Conservation (phyloP, 129 eudicot genomes). For the Lactuca sativa region DNA sequence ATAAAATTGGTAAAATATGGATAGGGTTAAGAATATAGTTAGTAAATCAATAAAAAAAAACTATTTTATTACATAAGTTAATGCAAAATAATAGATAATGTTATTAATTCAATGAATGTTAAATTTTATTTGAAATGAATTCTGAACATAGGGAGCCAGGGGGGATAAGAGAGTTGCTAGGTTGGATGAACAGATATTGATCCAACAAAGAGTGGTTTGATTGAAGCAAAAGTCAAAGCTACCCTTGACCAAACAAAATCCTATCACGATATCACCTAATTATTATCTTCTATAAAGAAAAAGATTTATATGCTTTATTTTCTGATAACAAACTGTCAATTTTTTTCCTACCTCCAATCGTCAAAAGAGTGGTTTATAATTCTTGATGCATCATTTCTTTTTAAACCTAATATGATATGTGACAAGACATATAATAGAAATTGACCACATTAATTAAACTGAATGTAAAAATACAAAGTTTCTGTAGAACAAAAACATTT, state of each 20-base stretch:
- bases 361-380: conserved; percentile 15
- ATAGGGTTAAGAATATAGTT: too few relatives aligned
- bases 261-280: conserved; percentile 6
- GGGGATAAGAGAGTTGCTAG: conserved; percentile 20
- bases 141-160: neutral
- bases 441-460: neutral
- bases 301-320: neutral
- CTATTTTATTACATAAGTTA: neutral
- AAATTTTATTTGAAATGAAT: neutral
- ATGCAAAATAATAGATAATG: too few relatives aligned
- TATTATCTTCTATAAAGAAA: neutral
- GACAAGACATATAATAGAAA: neutral
- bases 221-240: conserved; percentile 39
- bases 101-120: neutral
- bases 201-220: conserved; percentile 31
- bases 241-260: conserved; percentile 34
- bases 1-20: too few relatives aligned
- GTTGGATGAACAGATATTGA: conserved; percentile 30
- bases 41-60: too few relatives aligned
- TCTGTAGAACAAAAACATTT: neutral
- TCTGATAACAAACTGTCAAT: neutral
- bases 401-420: neutral
- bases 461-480: too few relatives aligned
- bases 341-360: conserved; percentile 1
- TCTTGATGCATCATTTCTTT: neutral